Percentiles rank a stretch among this genome's conserved stretches.
Conservation (phyloP, 805 yeast genomes). For the Candida takata region DNA sequence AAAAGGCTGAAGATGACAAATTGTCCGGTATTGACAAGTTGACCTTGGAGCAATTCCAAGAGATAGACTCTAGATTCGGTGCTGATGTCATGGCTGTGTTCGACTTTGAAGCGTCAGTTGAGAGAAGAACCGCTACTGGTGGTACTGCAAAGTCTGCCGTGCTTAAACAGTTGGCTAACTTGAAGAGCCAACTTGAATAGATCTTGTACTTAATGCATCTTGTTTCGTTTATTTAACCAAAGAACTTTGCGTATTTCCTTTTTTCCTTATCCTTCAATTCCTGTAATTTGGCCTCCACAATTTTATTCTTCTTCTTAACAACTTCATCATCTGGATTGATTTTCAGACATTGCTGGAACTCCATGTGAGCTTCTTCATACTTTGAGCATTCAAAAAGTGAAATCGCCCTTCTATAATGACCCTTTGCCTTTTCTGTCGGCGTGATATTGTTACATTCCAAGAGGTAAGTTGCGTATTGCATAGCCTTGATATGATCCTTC, state of each 20-base stretch:
- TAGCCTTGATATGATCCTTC: conserved; percentile 40
- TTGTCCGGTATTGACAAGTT: conserved; percentile 84
- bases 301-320: conserved; percentile 37
- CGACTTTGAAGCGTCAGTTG: conserved; percentile 89
- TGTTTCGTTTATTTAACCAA: conserved; percentile 22
- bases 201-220: neutral
- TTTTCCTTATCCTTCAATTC: conserved; percentile 42
- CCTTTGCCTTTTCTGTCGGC: conserved; percentile 47
- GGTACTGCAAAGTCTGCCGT: conserved; percentile 95
- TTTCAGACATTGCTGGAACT: conserved; percentile 37
- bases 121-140: conserved; percentile 93
- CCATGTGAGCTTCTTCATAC: conserved; percentile 41
- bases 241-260: conserved; percentile 57
- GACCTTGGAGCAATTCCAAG: conserved; percentile 66
- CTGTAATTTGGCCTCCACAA: conserved; percentile 34
- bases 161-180: conserved; percentile 52
- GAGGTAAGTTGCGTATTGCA: conserved; percentile 48
- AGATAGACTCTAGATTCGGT: conserved; percentile 73
- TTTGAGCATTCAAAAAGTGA: conserved; percentile 38
- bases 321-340: conserved; percentile 43
- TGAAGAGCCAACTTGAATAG: conserved; percentile 24
- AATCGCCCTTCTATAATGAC: conserved; percentile 48
- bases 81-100: conserved; percentile 81
- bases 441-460: conserved; percentile 40
- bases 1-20: conserved; percentile 72